Evolutionary conservation across 139 green algal genomes (phyloP).

Genomic region (Nannochloris sp.): DNA sequence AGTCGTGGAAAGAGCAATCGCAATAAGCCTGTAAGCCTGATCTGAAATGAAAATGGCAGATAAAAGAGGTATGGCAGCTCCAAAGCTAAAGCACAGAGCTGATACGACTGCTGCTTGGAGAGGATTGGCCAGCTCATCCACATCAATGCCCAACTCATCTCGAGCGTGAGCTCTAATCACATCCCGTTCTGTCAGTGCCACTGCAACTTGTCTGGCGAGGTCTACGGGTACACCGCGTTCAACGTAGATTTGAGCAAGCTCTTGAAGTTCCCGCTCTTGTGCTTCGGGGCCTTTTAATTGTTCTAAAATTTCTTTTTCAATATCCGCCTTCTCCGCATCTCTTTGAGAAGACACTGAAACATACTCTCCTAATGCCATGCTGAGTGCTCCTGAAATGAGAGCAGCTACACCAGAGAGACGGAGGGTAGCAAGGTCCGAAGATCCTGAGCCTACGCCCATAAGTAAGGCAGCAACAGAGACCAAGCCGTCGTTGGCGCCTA

Average conservation of each 20-base stretch:
- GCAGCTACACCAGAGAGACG: constrained; percentile 54
- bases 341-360: constrained; percentile 56
- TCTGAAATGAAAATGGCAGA: constrained; percentile 50
- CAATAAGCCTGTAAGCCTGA: constrained; percentile 23
- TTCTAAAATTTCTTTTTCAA: constrained; percentile 67
- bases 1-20: constrained; percentile 33
- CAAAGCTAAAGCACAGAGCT: constrained; percentile 47
- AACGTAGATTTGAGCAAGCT: constrained; percentile 73
- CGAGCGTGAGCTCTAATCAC: constrained; percentile 75
- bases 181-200: constrained; percentile 57
- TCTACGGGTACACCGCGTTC: constrained; percentile 46
- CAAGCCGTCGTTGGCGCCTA: constrained; percentile 60
- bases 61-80: constrained; percentile 62
- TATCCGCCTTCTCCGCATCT: constrained; percentile 65
- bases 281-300: constrained; percentile 55
- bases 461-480: constrained; percentile 56
- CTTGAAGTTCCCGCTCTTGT: constrained; percentile 51
- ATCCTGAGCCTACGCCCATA: constrained; percentile 50
- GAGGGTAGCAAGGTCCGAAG: constrained; percentile 28
- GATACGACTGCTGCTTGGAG: constrained; percentile 53
- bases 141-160: constrained; percentile 86
- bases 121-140: constrained; percentile 79
- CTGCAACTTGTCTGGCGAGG: constrained; percentile 48
- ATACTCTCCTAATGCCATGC: constrained; percentile 62
- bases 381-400: constrained; percentile 57